Evolutionary conservation across 371 early-diverging fungal species (phyloP), one percentile per base, ranked within the genome.

Genomic region (Blakeslea trispora): DNA sequence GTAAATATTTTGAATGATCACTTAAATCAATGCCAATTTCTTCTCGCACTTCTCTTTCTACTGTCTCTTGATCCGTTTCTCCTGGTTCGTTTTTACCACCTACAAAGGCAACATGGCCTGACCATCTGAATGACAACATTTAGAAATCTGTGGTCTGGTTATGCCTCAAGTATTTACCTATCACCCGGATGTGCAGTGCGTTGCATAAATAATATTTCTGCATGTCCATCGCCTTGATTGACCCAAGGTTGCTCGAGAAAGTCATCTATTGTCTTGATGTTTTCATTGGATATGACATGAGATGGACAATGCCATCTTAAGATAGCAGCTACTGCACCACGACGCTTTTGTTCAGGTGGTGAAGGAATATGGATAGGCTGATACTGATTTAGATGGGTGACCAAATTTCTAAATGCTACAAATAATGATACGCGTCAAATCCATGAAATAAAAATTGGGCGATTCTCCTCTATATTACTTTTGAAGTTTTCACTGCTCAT

Each of bases 81-180:
- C 64, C 68, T 10, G 71, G 59, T 52, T 88, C 87, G 15, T 78
- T 77, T 55, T 86, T 87, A 17, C 91, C 91, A 3, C 91, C 91
- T 1, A 87, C 87, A 59, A 88, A 85, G 2, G 87, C 85, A 45
- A 88, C 87, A 76, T 90, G 91, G 7, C 89, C 89, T 37, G 84
- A 84, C 89, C 90, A 77, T 50, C 77, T 76, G 22, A 19, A 28
- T 28, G 28, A 7, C 15, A 15, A 51, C 24, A 21, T 56, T 24
- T 42, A 21, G 31, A 18, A 34, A 22, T 5, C 3, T 7, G 28
- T 28, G 28, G 28, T 7, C 45, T 21, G 13, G 35, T 14, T 14
- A 22, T 13, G 53, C 22, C 49, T 3, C 28, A 44, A 21, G 14
- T 15, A 5, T 39, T 41, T 58, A 90, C 69, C 86, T 74, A 66